Conservation (phyloP, 2,329 filamentous ascomycete species). For the Fusarium agapanthi region DNA sequence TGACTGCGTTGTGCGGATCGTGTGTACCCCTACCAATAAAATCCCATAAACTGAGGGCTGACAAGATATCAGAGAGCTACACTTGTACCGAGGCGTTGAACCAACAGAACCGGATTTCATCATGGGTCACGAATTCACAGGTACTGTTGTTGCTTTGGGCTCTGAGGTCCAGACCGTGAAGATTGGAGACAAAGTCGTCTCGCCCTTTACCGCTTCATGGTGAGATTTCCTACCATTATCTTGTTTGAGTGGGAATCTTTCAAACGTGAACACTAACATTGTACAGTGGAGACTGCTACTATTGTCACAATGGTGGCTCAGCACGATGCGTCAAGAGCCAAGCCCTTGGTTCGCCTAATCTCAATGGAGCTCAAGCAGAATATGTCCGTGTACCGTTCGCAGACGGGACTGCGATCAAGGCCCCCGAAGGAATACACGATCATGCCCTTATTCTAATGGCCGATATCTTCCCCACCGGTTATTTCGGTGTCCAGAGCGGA, state of each 20-base stretch:
- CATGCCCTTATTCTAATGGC: conserved; percentile 85
- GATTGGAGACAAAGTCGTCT: conserved; percentile 80
- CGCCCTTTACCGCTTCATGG: conserved; percentile 87
- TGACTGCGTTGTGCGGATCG: conserved; percentile 91
- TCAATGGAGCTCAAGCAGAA: conserved; percentile 85
- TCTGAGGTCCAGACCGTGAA: conserved; percentile 72
- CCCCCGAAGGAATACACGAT: conserved; percentile 71
- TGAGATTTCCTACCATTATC: conserved; percentile 47
- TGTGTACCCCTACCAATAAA: conserved; percentile 44
- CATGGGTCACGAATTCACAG: conserved; percentile 89
- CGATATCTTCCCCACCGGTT: conserved; percentile 90
- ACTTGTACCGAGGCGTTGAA: conserved; percentile 85
- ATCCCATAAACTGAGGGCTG: background rate
- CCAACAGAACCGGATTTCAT: conserved; percentile 69
- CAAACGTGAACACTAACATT: background rate
- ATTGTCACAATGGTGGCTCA: conserved; percentile 79
- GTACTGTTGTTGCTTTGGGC: conserved; percentile 74
- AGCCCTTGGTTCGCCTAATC: conserved; percentile 73
- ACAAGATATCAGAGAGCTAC: conserved; percentile 73
- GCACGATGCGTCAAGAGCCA: conserved; percentile 76
- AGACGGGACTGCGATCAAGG: conserved; percentile 79
- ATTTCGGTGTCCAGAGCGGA: conserved; percentile 81
- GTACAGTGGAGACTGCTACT: conserved; percentile 73
- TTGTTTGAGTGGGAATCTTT: accelerated
- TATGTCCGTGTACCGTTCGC: conserved; percentile 83